These are phyloP conservation scores for Cenchrus americanus DNA, from an alignment of 176 grass and related monocot genomes.

Conservation along the genomic window DNA sequence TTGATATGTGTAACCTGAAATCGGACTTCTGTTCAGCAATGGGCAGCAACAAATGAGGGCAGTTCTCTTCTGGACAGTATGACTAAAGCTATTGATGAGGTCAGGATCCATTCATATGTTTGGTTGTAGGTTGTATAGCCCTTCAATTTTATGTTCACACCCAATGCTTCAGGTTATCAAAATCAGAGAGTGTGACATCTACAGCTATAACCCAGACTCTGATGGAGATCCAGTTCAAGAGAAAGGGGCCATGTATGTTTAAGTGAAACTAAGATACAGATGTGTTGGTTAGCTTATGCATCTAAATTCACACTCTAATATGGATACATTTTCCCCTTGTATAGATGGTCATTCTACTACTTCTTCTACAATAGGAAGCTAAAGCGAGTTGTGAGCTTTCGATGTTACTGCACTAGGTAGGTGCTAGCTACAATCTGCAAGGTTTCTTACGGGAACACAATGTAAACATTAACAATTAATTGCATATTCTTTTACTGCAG, in stretches of 20 bases:
- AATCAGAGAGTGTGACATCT: constrained; percentile 85
- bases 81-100: constrained; percentile 92
- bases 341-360: constrained; percentile 89
- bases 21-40: constrained; percentile 58
- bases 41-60: constrained; percentile 66
- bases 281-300: background rate
- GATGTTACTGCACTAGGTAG: constrained; percentile 91
- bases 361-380: constrained; percentile 99
- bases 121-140: background rate
- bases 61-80: constrained; percentile 86
- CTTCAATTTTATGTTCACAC: constrained; percentile 10
- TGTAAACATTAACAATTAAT: background rate
- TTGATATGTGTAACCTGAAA: constrained; percentile 10
- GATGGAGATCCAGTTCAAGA: constrained; percentile 83
- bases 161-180: constrained; percentile 73
- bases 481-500: constrained; percentile 40
- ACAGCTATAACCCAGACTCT: constrained; percentile 90
- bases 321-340: constrained; percentile 30
- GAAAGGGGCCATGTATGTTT: constrained; percentile 87
- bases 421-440: background rate
- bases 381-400: constrained; percentile 87
- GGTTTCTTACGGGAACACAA: background rate
- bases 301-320: constrained; percentile 29
- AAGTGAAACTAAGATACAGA: constrained; percentile 11
- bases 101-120: constrained; percentile 26